Evolutionary conservation across 441 rosid genomes (phyloP).

Genomic region (Euphorbia celastroides): DNA sequence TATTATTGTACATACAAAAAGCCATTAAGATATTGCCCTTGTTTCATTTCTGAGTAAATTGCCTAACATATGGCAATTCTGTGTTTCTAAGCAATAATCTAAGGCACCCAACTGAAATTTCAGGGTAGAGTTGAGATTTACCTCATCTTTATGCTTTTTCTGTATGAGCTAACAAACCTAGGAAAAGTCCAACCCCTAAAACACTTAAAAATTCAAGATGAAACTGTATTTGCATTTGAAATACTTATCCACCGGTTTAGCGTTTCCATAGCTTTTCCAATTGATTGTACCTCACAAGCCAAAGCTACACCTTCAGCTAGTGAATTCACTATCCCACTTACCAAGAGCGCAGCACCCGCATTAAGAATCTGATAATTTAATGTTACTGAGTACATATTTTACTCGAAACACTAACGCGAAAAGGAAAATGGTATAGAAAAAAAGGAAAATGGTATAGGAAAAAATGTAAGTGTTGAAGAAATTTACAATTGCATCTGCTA

Average conservation of each 20-base stretch:
- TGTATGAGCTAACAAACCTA: not conserved
- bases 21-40: not conserved
- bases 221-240: constrained; percentile 40
- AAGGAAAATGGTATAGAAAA: no score
- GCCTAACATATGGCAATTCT: not conserved
- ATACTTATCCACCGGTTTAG: constrained; percentile 57
- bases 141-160: constrained; percentile 21
- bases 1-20: not conserved
- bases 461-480: not conserved
- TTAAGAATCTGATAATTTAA: constrained; percentile 54
- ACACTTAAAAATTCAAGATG: not conserved
- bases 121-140: not conserved
- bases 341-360: constrained; percentile 89
- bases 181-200: constrained; percentile 6
- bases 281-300: constrained; percentile 68
- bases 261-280: constrained; percentile 69
- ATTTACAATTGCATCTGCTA: constrained; percentile 84
- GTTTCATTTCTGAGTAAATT: not conserved
- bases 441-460: not conserved
- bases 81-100: not conserved
- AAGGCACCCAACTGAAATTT: not conserved
- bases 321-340: constrained; percentile 46
- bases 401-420: no score
- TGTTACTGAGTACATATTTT: not conserved
- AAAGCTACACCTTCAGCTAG: constrained; percentile 63